Base-by-base conservation (phyloP, 345 rosid genomes). In the Salix suchowensis region DNA sequence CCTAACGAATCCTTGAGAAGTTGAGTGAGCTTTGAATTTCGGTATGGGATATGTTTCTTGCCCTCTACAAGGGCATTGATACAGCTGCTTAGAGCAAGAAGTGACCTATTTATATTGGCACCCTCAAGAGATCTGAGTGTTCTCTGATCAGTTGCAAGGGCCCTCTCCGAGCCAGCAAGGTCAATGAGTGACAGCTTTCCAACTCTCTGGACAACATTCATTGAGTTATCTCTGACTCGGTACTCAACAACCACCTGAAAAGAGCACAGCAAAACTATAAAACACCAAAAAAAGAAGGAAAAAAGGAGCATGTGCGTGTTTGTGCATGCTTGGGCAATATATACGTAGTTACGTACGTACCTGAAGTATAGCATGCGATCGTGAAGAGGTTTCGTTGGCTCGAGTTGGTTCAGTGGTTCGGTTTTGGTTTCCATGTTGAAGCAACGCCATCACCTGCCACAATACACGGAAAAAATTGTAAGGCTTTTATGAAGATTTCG, bases 151-250 rank as follows among this genome's bases (percentile, higher is more conserved):
- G 98, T 91, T 65, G 98, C 97, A 65, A 92, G 77, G 2, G 98
- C 97, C 87, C 98, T 91, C 84, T 94, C 98, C 16, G 98, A 94
- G n/a, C 98, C 98, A 14, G 98, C 98, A 76, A 94, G 98, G 86
- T 94, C 98, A 23, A 94, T 90, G 48, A 94, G 88, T 26, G 98
- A 94, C 68, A 94, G 91, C 87, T 94, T 94, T 54, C 97, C 98
- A 1, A 89, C 84, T 76, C 85, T 84, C 73, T 84, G 84, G 52
- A 91, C 71, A 44, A 90, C 76, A 78, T 91, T 91, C 95, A 86
- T 87, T 68, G 89, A 79, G 39, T 89, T 89, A 86, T 92, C 94
- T 83, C 67, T 89, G 65, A 89, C 88, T 76, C 79, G 84, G 75
- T 90, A 90, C 84, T 94, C 97, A 76, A 94, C 88, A 74, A 85